Base-by-base conservation (phyloP, 1,284 basidiomycete genomes). In the Cutaneotrichosporon mucoides region DNA sequence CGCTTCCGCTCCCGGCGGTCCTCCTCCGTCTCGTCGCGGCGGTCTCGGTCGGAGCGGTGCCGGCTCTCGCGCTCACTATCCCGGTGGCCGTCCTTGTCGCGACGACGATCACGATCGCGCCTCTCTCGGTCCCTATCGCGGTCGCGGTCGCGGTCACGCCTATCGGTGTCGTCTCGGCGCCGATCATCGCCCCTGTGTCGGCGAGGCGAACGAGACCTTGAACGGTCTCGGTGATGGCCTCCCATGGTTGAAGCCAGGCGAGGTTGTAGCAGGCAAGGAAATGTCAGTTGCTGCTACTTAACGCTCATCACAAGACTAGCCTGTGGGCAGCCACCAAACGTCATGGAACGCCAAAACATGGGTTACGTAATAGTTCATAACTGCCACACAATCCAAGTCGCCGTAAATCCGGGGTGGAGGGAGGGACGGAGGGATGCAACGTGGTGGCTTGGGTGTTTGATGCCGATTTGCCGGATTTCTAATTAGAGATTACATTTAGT, bases 1-100 rank as follows among this genome's bases (percentile, higher is more conserved):
- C 65, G 57, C 54, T 68, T 68, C 37, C 66, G 62, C 44, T 68
- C 65, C 36, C 63, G 53, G 45, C 63, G 48, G 52, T 65, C 67
- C 35, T 67, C 66, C 43, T 63, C 62, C 33, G 53, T 66, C 60
- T 61, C 63, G 12, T 60, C 53, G 41, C 53, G 51, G 42, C 61
- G 33, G 13, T 57, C 55, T 3, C 24, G 24, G 24, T 24, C 24
- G 24, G 24, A 24, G 24, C 24, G 24, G 24, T 24, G 24, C 24
- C 24, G 24, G 24, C 24, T 24, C 24, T 24, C 24, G 24, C 24
- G 24, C 24, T 24, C 24, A n/a, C 24, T 24, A 24, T 24, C 24
- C 24, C 24, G 24, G 24, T 24, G 24, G 24, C 24, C 24, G 24
- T 24, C 24, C 24, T 24, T 24, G 24, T 59, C n/a, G 12, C 43